These are phyloP conservation scores for Hanseniaspora pseudoguilliermondii DNA, from an alignment of 805 yeast genomes.

Conservation along the genomic window DNA sequence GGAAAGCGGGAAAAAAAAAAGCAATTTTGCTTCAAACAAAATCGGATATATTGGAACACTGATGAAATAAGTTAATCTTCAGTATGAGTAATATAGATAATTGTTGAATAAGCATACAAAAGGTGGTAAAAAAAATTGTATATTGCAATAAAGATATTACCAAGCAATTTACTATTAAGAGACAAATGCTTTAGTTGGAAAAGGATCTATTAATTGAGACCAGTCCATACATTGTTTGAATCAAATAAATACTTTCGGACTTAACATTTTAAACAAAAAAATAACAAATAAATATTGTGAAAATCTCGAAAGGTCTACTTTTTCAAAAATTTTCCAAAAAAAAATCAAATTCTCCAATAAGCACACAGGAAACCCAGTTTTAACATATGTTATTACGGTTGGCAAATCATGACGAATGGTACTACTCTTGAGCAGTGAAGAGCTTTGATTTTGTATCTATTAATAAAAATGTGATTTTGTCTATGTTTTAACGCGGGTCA, in stretches of 20 bases:
- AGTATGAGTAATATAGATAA: no score
- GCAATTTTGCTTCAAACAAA: no score
- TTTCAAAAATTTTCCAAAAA: neutral
- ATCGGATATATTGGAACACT: no score
- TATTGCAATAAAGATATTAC: no score
- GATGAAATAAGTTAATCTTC: no score
- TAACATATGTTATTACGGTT: neutral
- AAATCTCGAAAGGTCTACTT: neutral
- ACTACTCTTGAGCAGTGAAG: neutral
- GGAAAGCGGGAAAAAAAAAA: no score
- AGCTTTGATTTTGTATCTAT: neutral
- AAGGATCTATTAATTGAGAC: no score
- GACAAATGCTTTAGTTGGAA: no score
- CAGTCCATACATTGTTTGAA: neutral
- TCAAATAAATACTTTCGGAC: neutral
- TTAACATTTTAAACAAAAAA: neutral
- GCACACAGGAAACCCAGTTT: neutral
- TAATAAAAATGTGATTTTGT: neutral
- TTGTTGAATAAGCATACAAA: no score
- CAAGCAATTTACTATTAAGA: no score
- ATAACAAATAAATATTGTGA: neutral
- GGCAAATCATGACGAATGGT: neutral
- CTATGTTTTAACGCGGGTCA: neutral
- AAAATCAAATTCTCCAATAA: neutral
- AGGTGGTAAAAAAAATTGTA: no score